These are phyloP conservation scores for Alternaria brassicicola DNA, from an alignment of 2,329 filamentous ascomycete genomes.

Conservation along the genomic window DNA sequence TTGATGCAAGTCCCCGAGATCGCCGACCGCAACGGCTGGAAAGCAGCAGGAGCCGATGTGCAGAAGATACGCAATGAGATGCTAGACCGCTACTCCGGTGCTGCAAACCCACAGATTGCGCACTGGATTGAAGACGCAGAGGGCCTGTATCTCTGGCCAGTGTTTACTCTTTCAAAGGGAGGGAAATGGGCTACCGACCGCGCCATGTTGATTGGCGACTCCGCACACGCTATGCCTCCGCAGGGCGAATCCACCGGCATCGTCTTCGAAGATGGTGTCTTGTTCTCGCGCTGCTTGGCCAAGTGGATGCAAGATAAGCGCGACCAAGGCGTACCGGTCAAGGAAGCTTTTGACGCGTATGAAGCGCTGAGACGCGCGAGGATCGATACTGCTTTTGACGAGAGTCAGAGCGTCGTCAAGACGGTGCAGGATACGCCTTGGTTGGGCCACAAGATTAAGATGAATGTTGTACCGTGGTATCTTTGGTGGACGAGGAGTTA, in stretches of 20 bases:
- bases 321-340: constrained; percentile 40
- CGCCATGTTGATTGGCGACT: constrained; percentile 54
- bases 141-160: constrained; percentile 55
- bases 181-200: constrained; percentile 55
- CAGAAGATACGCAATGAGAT: constrained; percentile 52
- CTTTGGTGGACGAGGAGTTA: constrained; percentile 52
- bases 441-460: constrained; percentile 54
- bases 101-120: constrained; percentile 44
- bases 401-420: constrained; percentile 54
- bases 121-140: constrained; percentile 51
- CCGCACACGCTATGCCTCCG: constrained; percentile 59
- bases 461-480: constrained; percentile 55
- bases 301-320: constrained; percentile 51
- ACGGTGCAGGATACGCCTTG: constrained; percentile 54
- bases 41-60: constrained; percentile 52
- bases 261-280: constrained; percentile 59
- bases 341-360: constrained; percentile 57
- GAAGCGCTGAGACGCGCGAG: constrained; percentile 53
- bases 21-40: constrained; percentile 54
- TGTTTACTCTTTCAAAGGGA: constrained; percentile 53
- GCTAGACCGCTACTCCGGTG: constrained; percentile 49
- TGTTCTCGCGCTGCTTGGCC: constrained; percentile 54
- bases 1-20: constrained; percentile 54
- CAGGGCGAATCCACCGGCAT: constrained; percentile 59
- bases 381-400: constrained; percentile 55